Conservation (phyloP, 129 eudicot genomes). For the Chrysanthemum makinoi region DNA sequence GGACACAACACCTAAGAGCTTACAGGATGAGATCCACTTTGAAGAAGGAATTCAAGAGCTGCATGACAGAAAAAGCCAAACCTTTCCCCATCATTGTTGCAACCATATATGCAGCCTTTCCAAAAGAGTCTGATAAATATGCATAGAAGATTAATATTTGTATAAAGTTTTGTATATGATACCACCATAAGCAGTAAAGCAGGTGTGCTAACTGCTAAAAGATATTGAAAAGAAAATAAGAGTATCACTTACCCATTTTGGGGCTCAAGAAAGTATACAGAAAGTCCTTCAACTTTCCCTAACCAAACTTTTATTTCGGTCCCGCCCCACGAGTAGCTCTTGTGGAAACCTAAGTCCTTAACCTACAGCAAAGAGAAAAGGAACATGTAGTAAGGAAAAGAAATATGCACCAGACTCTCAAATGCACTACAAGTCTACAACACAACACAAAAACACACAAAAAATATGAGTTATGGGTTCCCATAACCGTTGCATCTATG, state of each 20-base stretch:
- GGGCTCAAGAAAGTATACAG: constrained; percentile 96
- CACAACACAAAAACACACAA: neutral
- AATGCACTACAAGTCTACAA: neutral
- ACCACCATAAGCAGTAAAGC: neutral
- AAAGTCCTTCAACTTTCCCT: constrained; percentile 93
- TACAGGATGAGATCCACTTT: constrained; percentile 96
- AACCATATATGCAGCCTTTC: constrained; percentile 84
- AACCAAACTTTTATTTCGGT: constrained; percentile 90
- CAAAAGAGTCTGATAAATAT: constrained; percentile 56
- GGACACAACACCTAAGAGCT: constrained; percentile 27
- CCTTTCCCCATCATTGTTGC: constrained; percentile 89
- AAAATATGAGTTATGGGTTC: neutral
- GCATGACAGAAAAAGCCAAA: constrained; percentile 98
- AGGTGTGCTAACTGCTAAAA: neutral
- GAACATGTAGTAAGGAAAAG: neutral
- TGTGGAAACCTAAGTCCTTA: constrained; percentile 70
- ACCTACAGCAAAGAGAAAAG: constrained; percentile 44
- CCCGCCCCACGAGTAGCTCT: constrained; percentile 89
- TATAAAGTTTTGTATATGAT: neutral
- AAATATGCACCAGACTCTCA: neutral
- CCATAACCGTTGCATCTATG: neutral
- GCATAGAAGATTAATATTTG: constrained; percentile 11
- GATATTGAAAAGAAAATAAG: constrained; percentile 2
- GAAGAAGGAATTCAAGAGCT: constrained; percentile 93
- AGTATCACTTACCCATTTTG: constrained; percentile 72